Conservation (phyloP, 805 yeast genomes). For the Kregervanrija fluxuum region DNA sequence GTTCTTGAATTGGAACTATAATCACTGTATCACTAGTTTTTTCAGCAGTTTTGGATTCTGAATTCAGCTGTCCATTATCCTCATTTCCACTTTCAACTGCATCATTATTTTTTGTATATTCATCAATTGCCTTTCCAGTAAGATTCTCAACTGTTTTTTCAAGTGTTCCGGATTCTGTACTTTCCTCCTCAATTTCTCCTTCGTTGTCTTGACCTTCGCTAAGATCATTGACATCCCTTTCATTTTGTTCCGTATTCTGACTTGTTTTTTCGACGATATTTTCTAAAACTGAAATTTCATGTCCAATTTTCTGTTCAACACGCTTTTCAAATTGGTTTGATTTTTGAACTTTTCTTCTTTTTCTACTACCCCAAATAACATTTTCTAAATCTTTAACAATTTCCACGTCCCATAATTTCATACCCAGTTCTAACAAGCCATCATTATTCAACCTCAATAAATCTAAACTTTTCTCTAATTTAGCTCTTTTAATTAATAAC, state of each 20-base stretch:
- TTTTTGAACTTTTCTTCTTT: neutral
- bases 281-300: too few relatives aligned
- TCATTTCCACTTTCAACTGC: slow-evolving; percentile 4
- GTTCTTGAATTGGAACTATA: too few relatives aligned
- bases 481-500: slow-evolving; percentile 26
- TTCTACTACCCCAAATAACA: slow-evolving; percentile 6
- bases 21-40: too few relatives aligned
- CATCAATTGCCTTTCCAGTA: too few relatives aligned
- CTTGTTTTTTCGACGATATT: neutral
- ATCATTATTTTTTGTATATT: too few relatives aligned
- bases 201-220: neutral
- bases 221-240: neutral
- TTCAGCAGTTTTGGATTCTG: too few relatives aligned
- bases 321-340: too few relatives aligned
- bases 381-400: slow-evolving; percentile 7
- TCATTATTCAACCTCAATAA: neutral
- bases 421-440: slow-evolving; percentile 6
- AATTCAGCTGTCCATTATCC: neutral
- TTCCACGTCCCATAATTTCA: slow-evolving; percentile 11
- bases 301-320: too few relatives aligned
- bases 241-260: neutral
- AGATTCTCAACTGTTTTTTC: too few relatives aligned
- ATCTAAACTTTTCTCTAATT: slow-evolving; percentile 9
- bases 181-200: neutral
- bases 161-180: too few relatives aligned